Conservation (phyloP, 108 stramenopile species). For the Stephanodiscus triporus region DNA sequence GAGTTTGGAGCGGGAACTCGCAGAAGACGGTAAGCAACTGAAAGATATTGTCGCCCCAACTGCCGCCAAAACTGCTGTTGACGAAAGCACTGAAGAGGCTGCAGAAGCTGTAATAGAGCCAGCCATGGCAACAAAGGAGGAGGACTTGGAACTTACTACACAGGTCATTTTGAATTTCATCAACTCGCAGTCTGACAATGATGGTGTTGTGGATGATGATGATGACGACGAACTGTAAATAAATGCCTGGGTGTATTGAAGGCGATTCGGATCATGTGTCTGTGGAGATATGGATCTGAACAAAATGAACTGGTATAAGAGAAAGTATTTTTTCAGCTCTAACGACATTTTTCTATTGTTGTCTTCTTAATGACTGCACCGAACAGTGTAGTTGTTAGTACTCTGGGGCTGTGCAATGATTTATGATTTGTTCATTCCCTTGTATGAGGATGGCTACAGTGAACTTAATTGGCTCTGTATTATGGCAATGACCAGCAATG, state of each 20-base stretch:
- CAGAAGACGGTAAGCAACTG: constrained; percentile 21
- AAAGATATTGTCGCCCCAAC: constrained; percentile 11
- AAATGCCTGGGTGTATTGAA: neutral
- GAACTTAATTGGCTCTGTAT: too few relatives aligned
- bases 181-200: neutral
- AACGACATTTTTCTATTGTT: neutral
- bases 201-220: constrained; percentile 13
- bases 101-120: neutral
- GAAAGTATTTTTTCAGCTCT: neutral
- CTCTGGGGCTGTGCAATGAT: neutral
- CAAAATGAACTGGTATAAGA: neutral
- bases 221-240: neutral
- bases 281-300: neutral
- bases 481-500: too few relatives aligned
- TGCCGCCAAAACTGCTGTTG: constrained; percentile 11
- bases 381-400: neutral
- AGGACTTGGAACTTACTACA: constrained; percentile 15
- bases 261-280: neutral
- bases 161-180: constrained; percentile 6
- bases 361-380: neutral
- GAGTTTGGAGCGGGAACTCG: constrained; percentile 63
- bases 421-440: neutral
- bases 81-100: neutral
- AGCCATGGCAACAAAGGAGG: constrained; percentile 4
- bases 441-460: neutral